Evolutionary conservation across 768 basidiomycete genomes (phyloP).

Genomic region (Pulveroboletus sp.): DNA sequence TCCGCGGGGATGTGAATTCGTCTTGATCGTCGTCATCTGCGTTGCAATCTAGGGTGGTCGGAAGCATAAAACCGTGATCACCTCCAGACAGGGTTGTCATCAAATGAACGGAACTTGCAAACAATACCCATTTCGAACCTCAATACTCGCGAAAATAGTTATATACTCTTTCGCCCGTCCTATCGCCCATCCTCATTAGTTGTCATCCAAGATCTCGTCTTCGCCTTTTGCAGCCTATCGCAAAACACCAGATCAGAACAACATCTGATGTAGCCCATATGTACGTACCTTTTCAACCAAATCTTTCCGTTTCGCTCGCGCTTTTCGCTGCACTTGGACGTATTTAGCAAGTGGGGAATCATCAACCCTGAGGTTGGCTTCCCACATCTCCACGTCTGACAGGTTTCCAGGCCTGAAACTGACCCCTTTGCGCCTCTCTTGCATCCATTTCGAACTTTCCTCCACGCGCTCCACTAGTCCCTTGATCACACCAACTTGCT

Average conservation of each 20-base stretch:
- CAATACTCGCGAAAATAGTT: background rate
- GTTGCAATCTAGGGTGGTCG: background rate
- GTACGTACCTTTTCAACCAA: constrained; percentile 68
- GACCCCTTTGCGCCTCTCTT: constrained; percentile 65
- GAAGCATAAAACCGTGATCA: background rate
- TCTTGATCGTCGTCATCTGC: constrained; percentile 1
- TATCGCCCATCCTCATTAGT: constrained; percentile 13
- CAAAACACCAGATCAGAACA: constrained; percentile 18
- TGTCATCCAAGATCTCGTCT: constrained; percentile 61
- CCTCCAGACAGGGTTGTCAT: background rate
- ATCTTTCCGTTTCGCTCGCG: constrained; percentile 67
- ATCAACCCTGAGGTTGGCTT: constrained; percentile 55
- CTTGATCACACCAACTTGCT: constrained; percentile 67
- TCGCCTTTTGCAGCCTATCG: constrained; percentile 67
- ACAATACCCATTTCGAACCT: background rate
- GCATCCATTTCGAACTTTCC: constrained; percentile 77
- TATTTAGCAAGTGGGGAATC: constrained; percentile 82
- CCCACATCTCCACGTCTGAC: constrained; percentile 71
- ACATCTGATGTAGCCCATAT: background rate
- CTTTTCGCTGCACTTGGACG: constrained; percentile 77
- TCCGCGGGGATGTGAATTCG: constrained; percentile 1
- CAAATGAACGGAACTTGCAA: constrained; percentile 1
- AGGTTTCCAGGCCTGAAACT: constrained; percentile 73
- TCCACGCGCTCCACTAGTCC: constrained; percentile 84
- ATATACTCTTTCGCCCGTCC: background rate